Evolutionary conservation across 495 filamentous ascomycete genomes (phyloP), one percentile per base, ranked within the genome.

Genomic region (Aspergillus taichungensis): DNA sequence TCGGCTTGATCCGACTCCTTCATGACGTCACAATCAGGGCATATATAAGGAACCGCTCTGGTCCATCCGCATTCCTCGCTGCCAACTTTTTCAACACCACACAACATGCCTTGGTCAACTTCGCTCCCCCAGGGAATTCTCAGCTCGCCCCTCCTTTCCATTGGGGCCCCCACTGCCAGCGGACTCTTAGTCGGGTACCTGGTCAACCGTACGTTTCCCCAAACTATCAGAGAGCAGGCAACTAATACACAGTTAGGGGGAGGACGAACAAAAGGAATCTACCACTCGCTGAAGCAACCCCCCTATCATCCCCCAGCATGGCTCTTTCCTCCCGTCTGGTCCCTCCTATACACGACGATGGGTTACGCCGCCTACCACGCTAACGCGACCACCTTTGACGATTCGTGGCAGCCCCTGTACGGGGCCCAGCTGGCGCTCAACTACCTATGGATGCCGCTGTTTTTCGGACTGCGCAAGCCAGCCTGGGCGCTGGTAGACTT

Each of bases 391-490:
- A 24, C 48, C 2, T 51, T 61, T 11, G 60, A 52, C 7, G 52
- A 62, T 11, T 49, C 56, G 45, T 59, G 58, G 27, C 63, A 69
- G 32, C 84, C 82, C 0, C 73, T 94, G 11, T 96, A 94, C 70
- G 84, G 83, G 6, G 77, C 83, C 37, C 90, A 95, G 58, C 81
- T 96, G 7, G 83, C 71, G 13, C 64, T 95, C 10, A 95, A 96
- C 60, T 66, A 92, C 13, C 60, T 83, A 38, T 97, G 87, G 88
- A 95, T 92, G 87, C 91, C 91, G 1, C 75, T 95, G 7, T 97
- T 96, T 74, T 95, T 94, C 58, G 73, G 75, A 1, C 51, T 84
- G 30, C 75, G 78, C 33, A 74, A 77, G 18, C 86, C 88, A 3
- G 74, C 80, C 45, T 76, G 79, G 57, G 89, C 88, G 1, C 75